These are phyloP conservation scores for Alternaria consortialis DNA, from an alignment of 2,329 filamentous ascomycete species.

Conservation along the genomic window DNA sequence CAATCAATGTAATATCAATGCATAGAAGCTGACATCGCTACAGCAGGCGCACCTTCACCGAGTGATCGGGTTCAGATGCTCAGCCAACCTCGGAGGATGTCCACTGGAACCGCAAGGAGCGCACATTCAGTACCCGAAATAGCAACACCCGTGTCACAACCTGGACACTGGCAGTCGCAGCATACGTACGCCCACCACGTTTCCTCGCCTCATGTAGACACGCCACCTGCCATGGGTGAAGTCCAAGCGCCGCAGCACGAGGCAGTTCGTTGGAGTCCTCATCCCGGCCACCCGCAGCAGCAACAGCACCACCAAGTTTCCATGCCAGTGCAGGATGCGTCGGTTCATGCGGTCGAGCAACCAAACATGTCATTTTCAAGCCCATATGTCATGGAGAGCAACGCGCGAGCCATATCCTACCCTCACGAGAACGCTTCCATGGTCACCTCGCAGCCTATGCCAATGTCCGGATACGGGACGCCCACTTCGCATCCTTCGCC, in stretches of 20 bases:
- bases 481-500: slow-evolving; percentile 50
- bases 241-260: slow-evolving; percentile 41
- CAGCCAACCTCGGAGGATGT: slow-evolving; percentile 49
- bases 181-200: slow-evolving; percentile 45
- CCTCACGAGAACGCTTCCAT: slow-evolving; percentile 50
- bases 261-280: slow-evolving; percentile 46
- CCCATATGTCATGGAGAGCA: slow-evolving; percentile 51
- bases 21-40: slow-evolving; percentile 30
- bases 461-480: slow-evolving; percentile 50
- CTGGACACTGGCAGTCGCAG: slow-evolving; percentile 49
- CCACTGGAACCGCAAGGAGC: slow-evolving; percentile 50
- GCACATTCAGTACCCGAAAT: slow-evolving; percentile 50
- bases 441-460: slow-evolving; percentile 49
- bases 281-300: slow-evolving; percentile 46
- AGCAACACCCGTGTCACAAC: slow-evolving; percentile 48
- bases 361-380: slow-evolving; percentile 45
- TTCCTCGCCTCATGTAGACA: slow-evolving; percentile 49
- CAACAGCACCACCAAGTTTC: slow-evolving; percentile 47
- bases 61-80: slow-evolving; percentile 52
- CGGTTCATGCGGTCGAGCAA: slow-evolving; percentile 43
- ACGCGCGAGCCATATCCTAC: slow-evolving; percentile 51
- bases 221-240: slow-evolving; percentile 40
- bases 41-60: slow-evolving; percentile 48
- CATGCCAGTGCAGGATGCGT: slow-evolving; percentile 44
- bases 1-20: slow-evolving; percentile 30